Evolutionary conservation across 2,329 filamentous ascomycete genomes (phyloP).

Genomic region (Penicillium vulpinum): DNA sequence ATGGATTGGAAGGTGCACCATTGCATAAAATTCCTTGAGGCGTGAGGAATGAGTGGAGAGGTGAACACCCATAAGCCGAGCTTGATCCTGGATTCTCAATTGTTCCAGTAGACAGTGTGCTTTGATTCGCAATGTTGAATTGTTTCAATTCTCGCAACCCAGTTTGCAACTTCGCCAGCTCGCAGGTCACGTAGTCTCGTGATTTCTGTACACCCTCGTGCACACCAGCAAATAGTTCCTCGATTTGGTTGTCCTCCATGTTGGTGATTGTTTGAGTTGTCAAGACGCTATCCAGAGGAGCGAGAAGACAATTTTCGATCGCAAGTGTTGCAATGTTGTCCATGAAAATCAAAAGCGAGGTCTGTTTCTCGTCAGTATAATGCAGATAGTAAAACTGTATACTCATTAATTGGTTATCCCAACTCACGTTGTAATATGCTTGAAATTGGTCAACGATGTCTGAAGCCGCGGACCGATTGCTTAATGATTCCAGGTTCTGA

Average conservation of each 20-base stretch:
- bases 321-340: not conserved
- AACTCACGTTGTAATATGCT: constrained; percentile 26
- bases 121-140: not conserved
- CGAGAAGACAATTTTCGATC: constrained; percentile 3
- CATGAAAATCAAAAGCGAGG: not conserved
- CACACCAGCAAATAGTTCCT: not conserved
- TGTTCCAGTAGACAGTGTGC: too few relatives aligned
- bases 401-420: not conserved
- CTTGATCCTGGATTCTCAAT: rapidly evolving
- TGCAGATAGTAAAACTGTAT: not conserved
- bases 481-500: not conserved
- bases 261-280: not conserved
- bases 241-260: not conserved
- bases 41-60: not conserved
- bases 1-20: not conserved
- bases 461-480: constrained; percentile 39
- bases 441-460: constrained; percentile 28
- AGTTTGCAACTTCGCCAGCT: not conserved
- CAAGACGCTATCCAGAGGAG: not conserved
- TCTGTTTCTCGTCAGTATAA: not conserved
- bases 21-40: not conserved
- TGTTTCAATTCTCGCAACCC: constrained; percentile 3
- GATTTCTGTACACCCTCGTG: not conserved
- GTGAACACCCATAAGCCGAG: not conserved
- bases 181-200: not conserved